These are phyloP conservation scores for Camelina laxa DNA, from an alignment of 345 rosid genomes.

Conservation along the genomic window DNA sequence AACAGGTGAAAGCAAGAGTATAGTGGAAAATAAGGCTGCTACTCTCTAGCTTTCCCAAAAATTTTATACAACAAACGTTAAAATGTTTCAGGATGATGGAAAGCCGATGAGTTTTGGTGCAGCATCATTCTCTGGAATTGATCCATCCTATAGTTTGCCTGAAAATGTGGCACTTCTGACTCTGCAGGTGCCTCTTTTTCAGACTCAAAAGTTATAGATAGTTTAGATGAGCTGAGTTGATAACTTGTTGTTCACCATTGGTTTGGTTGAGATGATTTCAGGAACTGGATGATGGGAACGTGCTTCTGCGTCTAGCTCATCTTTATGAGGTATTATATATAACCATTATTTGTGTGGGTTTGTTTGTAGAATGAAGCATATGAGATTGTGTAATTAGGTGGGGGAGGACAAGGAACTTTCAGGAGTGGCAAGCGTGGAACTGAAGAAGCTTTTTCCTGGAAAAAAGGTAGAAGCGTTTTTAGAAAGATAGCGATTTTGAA, in stretches of 20 bases:
- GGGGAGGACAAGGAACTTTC: constrained; percentile 88
- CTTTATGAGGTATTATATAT: constrained; percentile 65
- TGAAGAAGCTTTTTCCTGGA: constrained; percentile 63
- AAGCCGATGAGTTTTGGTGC: constrained; percentile 60
- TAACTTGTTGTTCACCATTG: constrained; percentile 31
- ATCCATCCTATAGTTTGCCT: constrained; percentile 77
- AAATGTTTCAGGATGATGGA: constrained; percentile 62
- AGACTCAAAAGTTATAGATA: constrained; percentile 12
- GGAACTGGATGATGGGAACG: constrained; percentile 81
- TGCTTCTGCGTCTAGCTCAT: constrained; percentile 90
- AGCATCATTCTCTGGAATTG: constrained; percentile 74
- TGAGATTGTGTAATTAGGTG: constrained; percentile 46
- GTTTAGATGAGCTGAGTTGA: constrained; percentile 9
- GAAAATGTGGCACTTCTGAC: constrained; percentile 82
- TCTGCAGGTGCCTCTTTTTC: constrained; percentile 63
- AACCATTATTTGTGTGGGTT: constrained; percentile 25
- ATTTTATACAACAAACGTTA: constrained; percentile 4
- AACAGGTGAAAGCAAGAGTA: constrained; percentile 57
- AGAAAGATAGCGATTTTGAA: neutral
- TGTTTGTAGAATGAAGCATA: constrained; percentile 27
- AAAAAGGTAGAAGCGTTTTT: constrained; percentile 52
- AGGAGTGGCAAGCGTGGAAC: constrained; percentile 63
- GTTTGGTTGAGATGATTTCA: constrained; percentile 39
- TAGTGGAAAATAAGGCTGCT: constrained; percentile 5
- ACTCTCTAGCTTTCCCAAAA: constrained; percentile 6